Conservation (phyloP, 2,329 filamentous ascomycete species). For the Monosporascus sp. region DNA sequence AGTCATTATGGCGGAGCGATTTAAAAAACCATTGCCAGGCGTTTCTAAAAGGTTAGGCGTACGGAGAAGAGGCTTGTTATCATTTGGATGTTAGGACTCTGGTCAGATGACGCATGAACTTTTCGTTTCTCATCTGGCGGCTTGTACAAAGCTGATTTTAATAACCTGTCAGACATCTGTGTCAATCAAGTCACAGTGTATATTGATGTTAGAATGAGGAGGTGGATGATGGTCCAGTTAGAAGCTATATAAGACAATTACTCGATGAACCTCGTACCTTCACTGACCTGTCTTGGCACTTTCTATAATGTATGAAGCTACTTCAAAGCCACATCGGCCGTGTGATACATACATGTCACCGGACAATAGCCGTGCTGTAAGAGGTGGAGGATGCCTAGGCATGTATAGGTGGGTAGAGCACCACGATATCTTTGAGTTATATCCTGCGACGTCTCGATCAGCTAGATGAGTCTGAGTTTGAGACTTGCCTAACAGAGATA, state of each 20-base stretch:
- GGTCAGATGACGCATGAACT: too few species aligned
- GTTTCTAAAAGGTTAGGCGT: neutral
- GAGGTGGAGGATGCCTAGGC: too few species aligned
- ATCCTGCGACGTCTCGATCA: too few species aligned
- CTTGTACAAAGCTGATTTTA: neutral
- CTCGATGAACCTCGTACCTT: neutral
- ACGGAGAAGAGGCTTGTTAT: neutral
- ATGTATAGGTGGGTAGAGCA: too few species aligned
- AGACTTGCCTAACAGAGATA: too few species aligned
- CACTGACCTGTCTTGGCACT: too few species aligned
- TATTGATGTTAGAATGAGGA: neutral
- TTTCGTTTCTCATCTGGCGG: neutral
- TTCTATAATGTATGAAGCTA: too few species aligned
- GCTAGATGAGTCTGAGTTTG: too few species aligned
- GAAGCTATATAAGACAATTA: neutral
- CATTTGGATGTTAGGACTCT: neutral
- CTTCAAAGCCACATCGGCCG: too few species aligned
- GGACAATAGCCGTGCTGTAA: too few species aligned
- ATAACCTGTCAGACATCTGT: neutral
- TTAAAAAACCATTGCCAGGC: neutral
- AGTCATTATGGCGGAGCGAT: neutral
- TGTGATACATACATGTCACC: too few species aligned
- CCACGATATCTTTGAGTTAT: too few species aligned
- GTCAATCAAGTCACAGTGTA: neutral
- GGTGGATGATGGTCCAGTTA: neutral